A percentile compares a stretch with the other conserved stretches of the same genome.
Conservation (phyloP, 768 basidiomycete species). For the Suillus subaureus region DNA sequence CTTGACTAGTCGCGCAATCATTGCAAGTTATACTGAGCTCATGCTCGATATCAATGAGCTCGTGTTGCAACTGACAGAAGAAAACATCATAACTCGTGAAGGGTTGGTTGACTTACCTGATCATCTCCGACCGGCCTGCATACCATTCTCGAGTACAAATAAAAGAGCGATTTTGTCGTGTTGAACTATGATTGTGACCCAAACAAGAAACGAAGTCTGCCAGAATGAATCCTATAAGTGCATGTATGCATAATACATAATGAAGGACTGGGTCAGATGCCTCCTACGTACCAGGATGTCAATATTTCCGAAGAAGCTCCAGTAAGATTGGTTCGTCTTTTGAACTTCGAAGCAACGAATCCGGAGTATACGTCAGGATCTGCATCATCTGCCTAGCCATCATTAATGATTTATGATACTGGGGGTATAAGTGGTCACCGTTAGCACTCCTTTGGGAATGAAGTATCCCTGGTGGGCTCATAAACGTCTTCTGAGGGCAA, state of each 20-base stretch:
- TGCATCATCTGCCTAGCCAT: conserved; percentile 28
- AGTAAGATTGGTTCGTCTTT: background rate
- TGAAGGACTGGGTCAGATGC: background rate
- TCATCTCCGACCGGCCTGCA: background rate
- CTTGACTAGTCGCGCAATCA: background rate
- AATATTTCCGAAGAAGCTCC: background rate
- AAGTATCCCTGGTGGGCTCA: conserved; percentile 31
- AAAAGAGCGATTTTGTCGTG: background rate
- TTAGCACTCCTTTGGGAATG: conserved; percentile 35
- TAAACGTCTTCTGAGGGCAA: conserved; percentile 30
- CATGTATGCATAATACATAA: background rate
- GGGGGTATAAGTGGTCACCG: conserved; percentile 15
- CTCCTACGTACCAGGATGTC: background rate
- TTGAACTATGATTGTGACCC: background rate
- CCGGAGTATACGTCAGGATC: conserved; percentile 32
- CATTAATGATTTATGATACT: background rate
- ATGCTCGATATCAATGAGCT: background rate
- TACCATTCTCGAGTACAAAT: background rate
- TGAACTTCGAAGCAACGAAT: conserved; percentile 21
- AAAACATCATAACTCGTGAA: background rate
- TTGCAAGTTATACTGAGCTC: background rate
- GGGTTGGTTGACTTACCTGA: background rate
- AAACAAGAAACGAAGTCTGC: background rate
- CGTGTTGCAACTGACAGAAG: background rate
- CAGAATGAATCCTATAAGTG: background rate